Percentiles rank a stretch among this genome's conserved stretches.
Conservation (phyloP, 1,284 basidiomycete species). For the Porphyrellus sp. region DNA sequence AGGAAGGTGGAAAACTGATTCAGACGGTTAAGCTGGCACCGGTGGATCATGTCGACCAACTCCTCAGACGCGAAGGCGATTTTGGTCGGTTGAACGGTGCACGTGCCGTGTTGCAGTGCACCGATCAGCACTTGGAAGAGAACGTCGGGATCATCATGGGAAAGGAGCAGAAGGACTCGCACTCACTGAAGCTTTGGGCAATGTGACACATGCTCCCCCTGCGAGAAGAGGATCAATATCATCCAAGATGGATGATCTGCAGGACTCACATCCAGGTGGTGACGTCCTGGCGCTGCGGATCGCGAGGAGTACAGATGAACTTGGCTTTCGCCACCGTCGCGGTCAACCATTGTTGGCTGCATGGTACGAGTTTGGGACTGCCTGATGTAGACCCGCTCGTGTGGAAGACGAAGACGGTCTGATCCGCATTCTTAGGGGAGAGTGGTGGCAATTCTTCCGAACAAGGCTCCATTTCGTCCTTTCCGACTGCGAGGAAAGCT, state of each 20-base stretch:
- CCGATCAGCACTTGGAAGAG: conserved; percentile 55
- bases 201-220: conserved; percentile 75
- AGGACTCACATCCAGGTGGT: conserved; percentile 59
- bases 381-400: conserved; percentile 74
- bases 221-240: conserved; percentile 32
- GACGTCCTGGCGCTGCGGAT: conserved; percentile 57
- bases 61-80: conserved; percentile 65
- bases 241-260: conserved; percentile 15
- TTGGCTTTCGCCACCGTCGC: conserved; percentile 54
- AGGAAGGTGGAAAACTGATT: conserved; percentile 70
- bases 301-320: conserved; percentile 48
- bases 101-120: conserved; percentile 63
- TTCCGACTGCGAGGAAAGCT: conserved; percentile 43
- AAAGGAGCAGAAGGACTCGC: conserved; percentile 14
- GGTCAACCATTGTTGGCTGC: conserved; percentile 59
- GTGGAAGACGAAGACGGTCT: conserved; percentile 64
- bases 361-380: conserved; percentile 68
- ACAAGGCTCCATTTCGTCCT: conserved; percentile 37
- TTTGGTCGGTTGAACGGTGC: conserved; percentile 64
- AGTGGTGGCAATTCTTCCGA: conserved; percentile 46
- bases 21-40: conserved; percentile 64
- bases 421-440: conserved; percentile 41
- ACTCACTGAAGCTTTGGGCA: conserved; percentile 62
- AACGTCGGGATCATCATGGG: conserved; percentile 25
- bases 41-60: conserved; percentile 64